phyloP scores from a whole-genome alignment of 2,329 filamentous ascomycete species.

The Pseudogymnoascus sp. region DNA sequence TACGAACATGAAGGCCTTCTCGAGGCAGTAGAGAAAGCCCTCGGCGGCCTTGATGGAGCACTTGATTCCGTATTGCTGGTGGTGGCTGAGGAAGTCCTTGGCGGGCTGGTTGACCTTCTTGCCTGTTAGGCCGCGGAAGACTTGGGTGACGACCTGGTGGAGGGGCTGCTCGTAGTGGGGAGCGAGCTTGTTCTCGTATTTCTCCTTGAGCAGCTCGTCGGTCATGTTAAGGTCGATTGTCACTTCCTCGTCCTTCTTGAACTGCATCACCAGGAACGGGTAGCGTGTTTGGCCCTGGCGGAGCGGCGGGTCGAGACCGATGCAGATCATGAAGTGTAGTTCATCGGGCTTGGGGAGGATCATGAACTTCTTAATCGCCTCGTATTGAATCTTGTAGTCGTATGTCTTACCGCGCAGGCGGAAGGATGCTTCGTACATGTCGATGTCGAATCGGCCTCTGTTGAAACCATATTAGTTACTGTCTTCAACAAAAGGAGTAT shows the following conservation, averaged over 20 bases:
- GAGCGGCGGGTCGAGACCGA: conserved; percentile 88
- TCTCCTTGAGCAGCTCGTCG: conserved; percentile 71
- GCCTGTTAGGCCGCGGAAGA: conserved; percentile 87
- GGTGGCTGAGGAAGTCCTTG: conserved; percentile 86
- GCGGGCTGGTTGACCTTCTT: conserved; percentile 93
- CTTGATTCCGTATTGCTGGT: conserved; percentile 90
- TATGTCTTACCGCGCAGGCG: conserved; percentile 96
- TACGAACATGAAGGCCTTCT: conserved; percentile 98
- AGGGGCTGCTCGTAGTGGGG: conserved; percentile 89
- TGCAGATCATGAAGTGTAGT: conserved; percentile 85
- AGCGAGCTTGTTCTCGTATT: conserved; percentile 84
- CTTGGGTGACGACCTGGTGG: conserved; percentile 86
- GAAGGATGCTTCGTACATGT: conserved; percentile 98
- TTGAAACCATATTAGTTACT: conserved; percentile 22
- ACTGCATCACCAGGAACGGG: conserved; percentile 97
- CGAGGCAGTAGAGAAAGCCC: conserved; percentile 90
- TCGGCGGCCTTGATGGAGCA: conserved; percentile 99
- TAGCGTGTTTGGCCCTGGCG: conserved; percentile 96
- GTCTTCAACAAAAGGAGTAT: conserved; percentile 9
- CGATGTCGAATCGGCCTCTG: conserved; percentile 98
- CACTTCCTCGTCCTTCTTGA: conserved; percentile 95
- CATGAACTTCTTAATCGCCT: conserved; percentile 98
- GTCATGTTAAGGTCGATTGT: conserved; percentile 94
- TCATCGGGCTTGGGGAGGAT: conserved; percentile 97
- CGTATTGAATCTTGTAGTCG: conserved; percentile 99